A percentile compares a stretch with the other conserved stretches of the same genome.
These are phyloP conservation scores for Puccinia triticina DNA, from an alignment of 1,284 basidiomycete species.

Conservation along the genomic window DNA sequence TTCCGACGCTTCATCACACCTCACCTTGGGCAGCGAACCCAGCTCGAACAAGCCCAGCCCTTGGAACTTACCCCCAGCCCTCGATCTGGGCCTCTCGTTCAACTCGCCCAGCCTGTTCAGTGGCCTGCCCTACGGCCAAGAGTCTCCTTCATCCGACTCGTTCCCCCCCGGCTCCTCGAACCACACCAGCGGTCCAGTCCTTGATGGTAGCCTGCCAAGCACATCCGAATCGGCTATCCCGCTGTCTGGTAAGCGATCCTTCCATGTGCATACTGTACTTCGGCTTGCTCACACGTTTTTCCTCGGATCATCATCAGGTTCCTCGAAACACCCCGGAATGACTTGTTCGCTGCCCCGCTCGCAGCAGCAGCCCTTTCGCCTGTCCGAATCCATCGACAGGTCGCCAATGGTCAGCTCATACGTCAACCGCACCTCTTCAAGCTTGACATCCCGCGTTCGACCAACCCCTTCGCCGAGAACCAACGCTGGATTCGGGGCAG, in stretches of 20 bases:
- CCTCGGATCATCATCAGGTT: background rate
- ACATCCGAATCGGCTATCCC: background rate
- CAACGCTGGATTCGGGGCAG: background rate
- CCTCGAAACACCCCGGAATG: background rate
- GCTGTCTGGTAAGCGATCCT: background rate
- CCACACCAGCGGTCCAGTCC: background rate
- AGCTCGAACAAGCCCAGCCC: background rate
- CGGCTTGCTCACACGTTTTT: background rate
- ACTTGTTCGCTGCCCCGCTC: background rate
- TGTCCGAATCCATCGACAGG: background rate
- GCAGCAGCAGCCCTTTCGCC: background rate
- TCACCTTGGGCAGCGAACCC: constrained; percentile 14
- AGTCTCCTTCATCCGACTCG: background rate
- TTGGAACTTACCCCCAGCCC: background rate
- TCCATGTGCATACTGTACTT: too few relatives aligned
- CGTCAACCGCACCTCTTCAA: background rate
- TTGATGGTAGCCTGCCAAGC: background rate
- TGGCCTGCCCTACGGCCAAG: background rate
- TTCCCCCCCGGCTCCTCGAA: background rate
- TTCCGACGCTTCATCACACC: constrained; percentile 10
- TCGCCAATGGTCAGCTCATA: background rate
- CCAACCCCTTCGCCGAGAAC: background rate
- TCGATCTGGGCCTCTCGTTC: background rate
- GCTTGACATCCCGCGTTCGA: constrained; percentile 1
- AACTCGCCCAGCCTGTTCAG: background rate